These are phyloP conservation scores for Daldinia childiae DNA, from an alignment of 495 filamentous ascomycete species.

Conservation along the genomic window DNA sequence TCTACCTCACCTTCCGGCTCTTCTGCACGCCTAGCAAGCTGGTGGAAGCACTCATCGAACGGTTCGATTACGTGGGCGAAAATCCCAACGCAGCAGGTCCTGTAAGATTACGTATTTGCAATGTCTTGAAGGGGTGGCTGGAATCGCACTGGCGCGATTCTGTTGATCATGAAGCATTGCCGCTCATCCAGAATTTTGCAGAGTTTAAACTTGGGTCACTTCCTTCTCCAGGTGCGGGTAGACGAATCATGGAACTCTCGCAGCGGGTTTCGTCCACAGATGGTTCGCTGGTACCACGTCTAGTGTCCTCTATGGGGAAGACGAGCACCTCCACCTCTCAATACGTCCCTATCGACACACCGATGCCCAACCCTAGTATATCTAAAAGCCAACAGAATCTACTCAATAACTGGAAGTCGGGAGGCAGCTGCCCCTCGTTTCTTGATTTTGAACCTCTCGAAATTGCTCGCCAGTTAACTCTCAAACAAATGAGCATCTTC, in stretches of 20 bases:
- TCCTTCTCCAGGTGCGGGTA: conserved; percentile 75
- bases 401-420: conserved; percentile 77
- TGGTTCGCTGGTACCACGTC: conserved; percentile 82
- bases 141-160: conserved; percentile 94
- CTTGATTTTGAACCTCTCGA: conserved; percentile 94
- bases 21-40: conserved; percentile 86
- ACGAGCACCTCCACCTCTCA: conserved; percentile 76
- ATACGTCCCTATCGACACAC: conserved; percentile 73
- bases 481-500: conserved; percentile 93
- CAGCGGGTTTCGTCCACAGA: conserved; percentile 81
- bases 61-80: conserved; percentile 91
- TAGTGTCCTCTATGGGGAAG: conserved; percentile 90
- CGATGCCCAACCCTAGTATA: conserved; percentile 73
- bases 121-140: conserved; percentile 96
- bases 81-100: conserved; percentile 75
- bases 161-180: conserved; percentile 76
- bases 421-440: conserved; percentile 75
- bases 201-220: conserved; percentile 70
- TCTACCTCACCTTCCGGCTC: conserved; percentile 96
- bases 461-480: conserved; percentile 89
- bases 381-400: conserved; percentile 78
- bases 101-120: conserved; percentile 91
- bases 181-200: conserved; percentile 81
- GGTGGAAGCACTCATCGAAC: conserved; percentile 81
- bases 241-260: conserved; percentile 78